phyloP scores from a whole-genome alignment of 2,329 filamentous ascomycete genomes.

The Tolypocladium amazonense region DNA sequence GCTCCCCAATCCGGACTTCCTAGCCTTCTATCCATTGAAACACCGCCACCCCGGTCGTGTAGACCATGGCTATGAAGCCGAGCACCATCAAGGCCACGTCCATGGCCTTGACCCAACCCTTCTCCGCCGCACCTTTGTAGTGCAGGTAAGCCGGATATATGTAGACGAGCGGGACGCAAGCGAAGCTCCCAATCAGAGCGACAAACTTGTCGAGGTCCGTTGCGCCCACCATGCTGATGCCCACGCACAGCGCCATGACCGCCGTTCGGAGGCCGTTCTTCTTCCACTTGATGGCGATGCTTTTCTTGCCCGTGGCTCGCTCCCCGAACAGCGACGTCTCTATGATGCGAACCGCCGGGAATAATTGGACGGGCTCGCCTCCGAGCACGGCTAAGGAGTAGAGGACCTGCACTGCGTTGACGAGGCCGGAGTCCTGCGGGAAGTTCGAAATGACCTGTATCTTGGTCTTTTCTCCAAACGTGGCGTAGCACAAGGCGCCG shows the following conservation, averaged over 20 bases:
- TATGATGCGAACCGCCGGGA: slow-evolving; percentile 61
- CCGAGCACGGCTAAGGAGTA: slow-evolving; percentile 66
- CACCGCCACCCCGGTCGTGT: slow-evolving; percentile 54
- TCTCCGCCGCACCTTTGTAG: slow-evolving; percentile 53
- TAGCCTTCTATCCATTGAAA: slow-evolving; percentile 20
- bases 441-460: slow-evolving; percentile 71
- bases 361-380: slow-evolving; percentile 64
- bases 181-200: slow-evolving; percentile 61
- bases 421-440: slow-evolving; percentile 58
- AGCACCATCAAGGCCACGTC: slow-evolving; percentile 54
- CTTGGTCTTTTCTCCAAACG: slow-evolving; percentile 56
- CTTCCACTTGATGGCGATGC: slow-evolving; percentile 58
- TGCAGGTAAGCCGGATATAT: slow-evolving; percentile 66
- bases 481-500: slow-evolving; percentile 63
- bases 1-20: not conserved
- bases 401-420: slow-evolving; percentile 66
- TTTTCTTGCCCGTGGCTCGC: slow-evolving; percentile 53
- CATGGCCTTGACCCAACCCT: slow-evolving; percentile 40
- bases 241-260: slow-evolving; percentile 47
- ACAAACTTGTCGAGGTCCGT: slow-evolving; percentile 66
- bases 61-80: slow-evolving; percentile 58
- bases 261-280: slow-evolving; percentile 57
- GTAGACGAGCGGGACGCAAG: slow-evolving; percentile 66
- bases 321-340: slow-evolving; percentile 58
- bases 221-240: slow-evolving; percentile 52